Base-by-base conservation (phyloP, 257 asterid genomes). In the Nicotiana undulata region DNA sequence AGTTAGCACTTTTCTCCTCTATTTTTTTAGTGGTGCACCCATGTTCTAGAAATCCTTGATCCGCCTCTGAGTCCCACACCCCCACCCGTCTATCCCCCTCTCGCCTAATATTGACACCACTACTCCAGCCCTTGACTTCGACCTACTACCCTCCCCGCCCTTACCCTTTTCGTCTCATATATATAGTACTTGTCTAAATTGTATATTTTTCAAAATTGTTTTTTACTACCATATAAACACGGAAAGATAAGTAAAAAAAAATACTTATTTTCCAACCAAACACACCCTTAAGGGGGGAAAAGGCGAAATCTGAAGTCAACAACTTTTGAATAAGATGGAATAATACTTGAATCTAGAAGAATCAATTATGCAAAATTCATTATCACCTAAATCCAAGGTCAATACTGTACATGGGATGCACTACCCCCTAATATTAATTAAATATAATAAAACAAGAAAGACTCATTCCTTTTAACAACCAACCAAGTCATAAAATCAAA, bases 321-420 rank as follows among this genome's bases (percentile, higher is more conserved):
- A 28, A 18, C 31, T 32, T 8, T 56, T 77, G 29, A 31, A 32
- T 31, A 53, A 52, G 34, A 20, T 64, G 34, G 74, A 28, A 11
- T 10, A 64, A 26, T 28, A 63, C 37, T 31, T 63, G 70, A 26
- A 63, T 64, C 4, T 28, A 37, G 44, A 24, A 32, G n/a, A 55
- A 55, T 26, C n/a, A 31, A 76, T 76, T 18, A 31, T 53, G 53
- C 67, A 31, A 31, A 76, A 76, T 31, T 18, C 67, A 31, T 15
- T n/a, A 56, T 56, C 80, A 76, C 32, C 29, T 76, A 76, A 53
- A 29, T 9, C 70, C 26, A 77, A 7, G 80, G 80, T 52, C 64
- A 53, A 53, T 22, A 31, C 15, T 44, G 44, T 34, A 31, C 70
- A 63, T 78, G 81, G 81, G 37, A 78, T 78, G 74, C 81, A 78